Percentiles rank a stretch among this genome's conserved stretches.
Conservation (phyloP, 2,329 filamentous ascomycete genomes). For the Xylaria hypoxylon region DNA sequence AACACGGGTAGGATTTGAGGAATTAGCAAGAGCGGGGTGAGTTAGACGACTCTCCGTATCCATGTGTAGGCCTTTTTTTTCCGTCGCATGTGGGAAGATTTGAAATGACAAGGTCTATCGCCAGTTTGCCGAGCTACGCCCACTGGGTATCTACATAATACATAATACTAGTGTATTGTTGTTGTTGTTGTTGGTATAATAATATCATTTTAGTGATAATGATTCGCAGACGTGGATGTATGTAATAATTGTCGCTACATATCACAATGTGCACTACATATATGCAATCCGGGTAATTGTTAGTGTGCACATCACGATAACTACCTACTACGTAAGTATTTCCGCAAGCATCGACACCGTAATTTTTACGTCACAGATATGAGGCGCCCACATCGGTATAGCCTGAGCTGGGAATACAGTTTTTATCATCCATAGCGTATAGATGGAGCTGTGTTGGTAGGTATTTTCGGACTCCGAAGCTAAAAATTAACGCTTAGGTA, state of each 20-base stretch:
- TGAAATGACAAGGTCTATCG: constrained; percentile 5
- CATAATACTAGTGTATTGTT: not conserved
- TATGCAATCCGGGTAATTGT: not conserved
- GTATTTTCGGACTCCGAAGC: constrained; percentile 6
- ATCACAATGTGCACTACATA: constrained; percentile 16
- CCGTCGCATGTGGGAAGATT: not conserved
- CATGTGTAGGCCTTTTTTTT: not conserved
- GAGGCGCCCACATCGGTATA: not conserved
- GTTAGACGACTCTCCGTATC: not conserved
- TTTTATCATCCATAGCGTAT: not conserved
- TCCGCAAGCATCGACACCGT: not conserved
- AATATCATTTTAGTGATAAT: constrained; percentile 21
- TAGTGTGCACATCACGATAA: constrained; percentile 7
- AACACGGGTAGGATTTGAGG: not conserved
- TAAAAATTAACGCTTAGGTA: not conserved
- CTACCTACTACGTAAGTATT: too few species aligned
- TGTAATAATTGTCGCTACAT: too few species aligned
- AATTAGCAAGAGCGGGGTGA: not conserved
- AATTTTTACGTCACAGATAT: constrained; percentile 30
- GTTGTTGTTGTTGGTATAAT: not conserved
- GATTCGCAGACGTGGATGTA: too few species aligned
- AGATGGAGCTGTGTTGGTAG: not conserved
- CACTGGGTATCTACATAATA: too few species aligned
- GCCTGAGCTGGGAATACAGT: not conserved
- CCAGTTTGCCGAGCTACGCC: not conserved